Evolutionary conservation across 495 filamentous ascomycete genomes (phyloP), one percentile per base, ranked within the genome.

Genomic region (Tuber calosporum): DNA sequence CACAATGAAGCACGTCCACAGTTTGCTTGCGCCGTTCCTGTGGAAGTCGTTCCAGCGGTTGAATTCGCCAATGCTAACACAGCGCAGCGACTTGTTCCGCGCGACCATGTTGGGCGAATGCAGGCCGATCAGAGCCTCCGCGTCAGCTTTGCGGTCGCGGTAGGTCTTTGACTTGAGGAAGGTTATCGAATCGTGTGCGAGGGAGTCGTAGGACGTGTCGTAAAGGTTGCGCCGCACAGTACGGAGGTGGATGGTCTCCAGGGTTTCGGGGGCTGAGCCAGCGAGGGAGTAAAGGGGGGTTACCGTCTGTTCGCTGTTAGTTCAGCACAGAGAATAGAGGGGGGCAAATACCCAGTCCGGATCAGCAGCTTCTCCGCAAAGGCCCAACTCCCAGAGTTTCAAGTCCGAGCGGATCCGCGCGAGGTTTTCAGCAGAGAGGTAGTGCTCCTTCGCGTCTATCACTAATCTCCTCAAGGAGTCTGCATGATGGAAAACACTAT

Each of bases 131-230:
- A 74, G 58, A 13, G 69, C 42, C 38, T 74, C 69, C 4, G 69
- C 72, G 38, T 74, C 72, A 6, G 70, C 72, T 17, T 74, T 74
- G 40, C 72, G 48, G 26, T 74, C 43, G 26, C 72, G 72, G 37
- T 72, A 74, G 17, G 69, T 73, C 37, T 74, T 73, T 9, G 72
- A 74, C 20, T 53, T 73, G 26, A 74, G 66, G 69, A 74, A 74
- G 37, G 48, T 62, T 26, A 11, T 66, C 26, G 72, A 73, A 5
- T 43, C 69, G 66, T 72, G 68, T 11, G 66, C 58, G 26, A 58
- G 69, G 26, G 70, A 45, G 26, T 74, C 72, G 22, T 30, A 73
- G 4, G 43, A 9, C 42, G 58, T 62, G n/a, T 58, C 48, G 26
- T 72, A 74, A 30, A 38, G 45, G 13, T 30, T 30, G n/a, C 69